phyloP scores from a whole-genome alignment of 1,284 basidiomycete species.

The Ustilago loliicola region DNA sequence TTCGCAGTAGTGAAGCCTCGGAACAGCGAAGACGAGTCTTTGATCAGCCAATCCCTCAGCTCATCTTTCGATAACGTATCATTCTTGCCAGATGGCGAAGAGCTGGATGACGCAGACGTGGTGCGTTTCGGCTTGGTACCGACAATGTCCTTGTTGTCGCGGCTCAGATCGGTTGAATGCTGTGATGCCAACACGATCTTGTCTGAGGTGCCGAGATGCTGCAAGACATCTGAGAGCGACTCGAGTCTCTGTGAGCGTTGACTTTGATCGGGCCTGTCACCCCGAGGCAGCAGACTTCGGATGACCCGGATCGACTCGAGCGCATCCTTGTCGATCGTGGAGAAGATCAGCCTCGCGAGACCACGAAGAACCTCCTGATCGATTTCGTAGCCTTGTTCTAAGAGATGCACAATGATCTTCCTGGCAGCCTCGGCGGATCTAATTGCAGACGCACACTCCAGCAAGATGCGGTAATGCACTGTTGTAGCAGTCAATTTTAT shows the following conservation, averaged over 20 bases:
- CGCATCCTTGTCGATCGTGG: conserved; percentile 43
- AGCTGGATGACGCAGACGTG: not conserved
- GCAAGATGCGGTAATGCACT: conserved; percentile 35
- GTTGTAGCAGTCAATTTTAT: conserved; percentile 16
- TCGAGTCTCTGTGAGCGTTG: conserved; percentile 19
- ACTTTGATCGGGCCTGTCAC: not conserved
- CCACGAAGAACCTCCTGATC: conserved; percentile 30
- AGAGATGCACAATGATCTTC: conserved; percentile 32
- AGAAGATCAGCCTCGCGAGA: conserved; percentile 31
- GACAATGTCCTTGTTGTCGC: not conserved
- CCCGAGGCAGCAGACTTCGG: conserved; percentile 7
- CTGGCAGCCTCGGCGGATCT: conserved; percentile 21
- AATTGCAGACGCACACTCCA: conserved; percentile 37
- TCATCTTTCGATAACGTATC: conserved; percentile 20
- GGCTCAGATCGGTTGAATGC: conserved; percentile 13
- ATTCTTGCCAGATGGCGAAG: not conserved
- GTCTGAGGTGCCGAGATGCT: conserved; percentile 25
- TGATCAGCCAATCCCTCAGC: conserved; percentile 40
- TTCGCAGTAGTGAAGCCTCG: not conserved
- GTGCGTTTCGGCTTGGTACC: not conserved
- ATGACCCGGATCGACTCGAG: conserved; percentile 27
- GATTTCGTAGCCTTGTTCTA: conserved; percentile 18
- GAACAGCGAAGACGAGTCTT: conserved; percentile 26
- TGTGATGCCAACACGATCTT: conserved; percentile 21
- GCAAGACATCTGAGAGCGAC: conserved; percentile 19